Conservation (phyloP, 2,329 filamentous ascomycete genomes). For the Emergomyces pasteurianus region DNA sequence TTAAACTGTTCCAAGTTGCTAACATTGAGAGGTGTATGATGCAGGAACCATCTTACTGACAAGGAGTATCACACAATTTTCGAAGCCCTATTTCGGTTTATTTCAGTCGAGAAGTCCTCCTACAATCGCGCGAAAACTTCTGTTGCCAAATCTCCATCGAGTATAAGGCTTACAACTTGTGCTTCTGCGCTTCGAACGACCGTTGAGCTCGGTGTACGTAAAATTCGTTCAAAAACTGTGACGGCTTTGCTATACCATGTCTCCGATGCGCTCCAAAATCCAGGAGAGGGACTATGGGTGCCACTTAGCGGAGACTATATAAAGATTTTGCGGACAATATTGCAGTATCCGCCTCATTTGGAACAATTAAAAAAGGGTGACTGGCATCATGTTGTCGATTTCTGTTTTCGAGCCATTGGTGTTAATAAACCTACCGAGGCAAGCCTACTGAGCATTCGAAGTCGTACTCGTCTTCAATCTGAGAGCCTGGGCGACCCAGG, state of each 20-base stretch:
- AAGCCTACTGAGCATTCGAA: slow-evolving; percentile 20
- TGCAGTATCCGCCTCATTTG: slow-evolving; percentile 63
- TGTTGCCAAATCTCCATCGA: slow-evolving; percentile 39
- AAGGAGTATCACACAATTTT: slow-evolving; percentile 72
- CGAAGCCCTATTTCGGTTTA: slow-evolving; percentile 64
- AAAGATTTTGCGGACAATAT: slow-evolving; percentile 58
- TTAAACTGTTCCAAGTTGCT: not conserved
- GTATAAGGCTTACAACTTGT: slow-evolving; percentile 52
- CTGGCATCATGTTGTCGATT: slow-evolving; percentile 59
- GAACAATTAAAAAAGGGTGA: slow-evolving; percentile 60
- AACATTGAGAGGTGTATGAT: not conserved
- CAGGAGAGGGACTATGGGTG: slow-evolving; percentile 52
- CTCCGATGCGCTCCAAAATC: slow-evolving; percentile 55
- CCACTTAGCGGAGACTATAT: slow-evolving; percentile 66
- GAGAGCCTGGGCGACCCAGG: slow-evolving; percentile 19
- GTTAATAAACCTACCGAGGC: slow-evolving; percentile 17
- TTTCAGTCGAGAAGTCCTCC: slow-evolving; percentile 55
- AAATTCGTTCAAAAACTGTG: slow-evolving; percentile 65
- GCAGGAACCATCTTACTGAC: slow-evolving; percentile 48
- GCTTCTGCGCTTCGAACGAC: slow-evolving; percentile 60
- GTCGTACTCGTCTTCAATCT: slow-evolving; percentile 15
- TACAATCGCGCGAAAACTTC: slow-evolving; percentile 47
- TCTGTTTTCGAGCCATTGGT: slow-evolving; percentile 52
- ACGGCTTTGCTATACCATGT: slow-evolving; percentile 71
- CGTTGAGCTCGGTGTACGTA: slow-evolving; percentile 55